Base-by-base conservation (phyloP, 441 rosid species). In the Croton setiger region DNA sequence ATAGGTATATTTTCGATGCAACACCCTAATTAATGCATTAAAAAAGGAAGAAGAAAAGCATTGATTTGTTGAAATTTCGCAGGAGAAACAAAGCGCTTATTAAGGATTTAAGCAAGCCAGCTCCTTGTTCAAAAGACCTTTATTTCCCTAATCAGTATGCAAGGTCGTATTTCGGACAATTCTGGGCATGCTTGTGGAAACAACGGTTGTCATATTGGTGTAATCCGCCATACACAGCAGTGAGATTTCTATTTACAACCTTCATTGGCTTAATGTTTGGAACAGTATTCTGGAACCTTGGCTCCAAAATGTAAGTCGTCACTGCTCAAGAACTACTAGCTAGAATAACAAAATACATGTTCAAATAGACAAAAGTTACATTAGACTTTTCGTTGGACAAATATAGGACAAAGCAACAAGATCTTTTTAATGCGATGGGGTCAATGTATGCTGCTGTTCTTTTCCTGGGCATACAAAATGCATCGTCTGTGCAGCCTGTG, bases 131-230 rank as follows among this genome's bases (percentile, higher is more conserved):
- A 18, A 82, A 86, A 58, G 93, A 92, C 59, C 72, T 92, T 14
- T 65, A 84, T 54, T 90, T 90, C 74, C 72, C 88, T 0, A 78
- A 83, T 62, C 84, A 76, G 39, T 87, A 85, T 76, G 87, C 96
- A 0, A 87, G 75, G 63, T 67, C 98, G 3, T 84, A 84, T 71
- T 64, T 80, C 68, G 70, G 73, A 17, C 98, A 90, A 70, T 86
- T 82, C 47, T 39, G 66, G 73, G 95, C 95, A 68, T 92, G 96
- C 74, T 78, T 88, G 35, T 92, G 98, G 98, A 90, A 87, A 56
- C 96, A 88, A 65, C 79, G 77, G 45, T 80, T 79, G 87, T 90
- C 96, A 5, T 90, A 92, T 66, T 92, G 96, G 95, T 85, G 88
- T 18, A 92, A 92, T 78, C 89, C 96, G 0, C 77, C 83, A 11